A percentile compares a stretch with the other conserved stretches of the same genome.
phyloP scores from a whole-genome alignment of 1,284 basidiomycete genomes.

The Marasmius tenuissimus region DNA sequence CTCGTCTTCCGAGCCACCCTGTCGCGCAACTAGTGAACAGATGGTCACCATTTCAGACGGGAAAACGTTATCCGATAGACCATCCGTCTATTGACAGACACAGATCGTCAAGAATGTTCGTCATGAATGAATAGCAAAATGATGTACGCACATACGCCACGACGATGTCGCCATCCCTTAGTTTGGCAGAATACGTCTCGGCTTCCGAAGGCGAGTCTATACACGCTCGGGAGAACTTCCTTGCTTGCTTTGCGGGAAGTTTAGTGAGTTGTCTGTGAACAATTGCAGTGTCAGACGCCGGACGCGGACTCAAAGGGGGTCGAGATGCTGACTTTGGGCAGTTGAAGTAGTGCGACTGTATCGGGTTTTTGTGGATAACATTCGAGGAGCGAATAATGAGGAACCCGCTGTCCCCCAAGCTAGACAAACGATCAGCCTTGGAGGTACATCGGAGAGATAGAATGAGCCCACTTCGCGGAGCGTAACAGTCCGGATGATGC shows the following conservation, averaged over 20 bases:
- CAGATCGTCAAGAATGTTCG: conserved; percentile 16
- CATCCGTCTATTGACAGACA: conserved; percentile 67
- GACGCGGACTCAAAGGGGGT: neutral
- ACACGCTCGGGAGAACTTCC: conserved; percentile 45
- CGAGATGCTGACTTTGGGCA: conserved; percentile 59
- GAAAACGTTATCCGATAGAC: conserved; percentile 86
- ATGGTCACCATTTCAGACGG: conserved; percentile 68
- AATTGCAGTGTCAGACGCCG: conserved; percentile 11
- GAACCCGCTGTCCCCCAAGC: conserved; percentile 87
- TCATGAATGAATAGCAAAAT: neutral
- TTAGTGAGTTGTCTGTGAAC: conserved; percentile 66
- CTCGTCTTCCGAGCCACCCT: conserved; percentile 52
- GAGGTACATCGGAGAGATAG: conserved; percentile 3
- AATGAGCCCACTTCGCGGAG: conserved; percentile 70
- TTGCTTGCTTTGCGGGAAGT: conserved; percentile 47
- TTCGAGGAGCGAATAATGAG: conserved; percentile 72
- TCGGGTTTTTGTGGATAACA: conserved; percentile 59
- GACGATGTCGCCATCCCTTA: conserved; percentile 74
- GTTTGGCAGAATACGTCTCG: conserved; percentile 59
- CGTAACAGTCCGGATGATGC: conserved; percentile 72
- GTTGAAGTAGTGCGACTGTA: conserved; percentile 84
- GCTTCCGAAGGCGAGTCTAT: conserved; percentile 69
- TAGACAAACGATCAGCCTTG: conserved; percentile 28
- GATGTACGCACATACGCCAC: conserved; percentile 59
- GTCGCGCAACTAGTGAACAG: conserved; percentile 60